A percentile compares a stretch with the other conserved stretches of the same genome.
Conservation (phyloP, 176 grass and related monocot genomes). For the bread wheat (Triticum aestivum) region IWGSC_CS_RefSeq_v2.1 NC_057813.1:71699497-71699996, state of each 20-base stretch:
- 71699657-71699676: constrained; percentile 47
- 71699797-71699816: not conserved
- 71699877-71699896: constrained; percentile 61
- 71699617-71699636: constrained; percentile 47
- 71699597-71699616: constrained; percentile 62
- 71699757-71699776: constrained; percentile 25
- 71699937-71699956: constrained; percentile 46
- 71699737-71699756: not conserved
- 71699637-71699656: constrained; percentile 41
- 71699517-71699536: constrained; percentile 40
- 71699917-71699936: constrained; percentile 19
- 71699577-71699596: constrained; percentile 35
- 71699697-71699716: constrained; percentile 62
- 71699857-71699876: constrained; percentile 56
- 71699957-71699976: not conserved
- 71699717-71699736: constrained; percentile 42
- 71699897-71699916: constrained; percentile 46
- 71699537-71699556: not conserved
- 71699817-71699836: constrained; percentile 23
- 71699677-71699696: constrained; percentile 27
- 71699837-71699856: constrained; percentile 41
- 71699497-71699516: constrained; percentile 51
- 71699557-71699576: constrained; percentile 59
- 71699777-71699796: not conserved
- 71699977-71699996: not conserved